Base-by-base conservation (phyloP, 73 alveolate species). In the Paramecium tetraurelia region DNA sequence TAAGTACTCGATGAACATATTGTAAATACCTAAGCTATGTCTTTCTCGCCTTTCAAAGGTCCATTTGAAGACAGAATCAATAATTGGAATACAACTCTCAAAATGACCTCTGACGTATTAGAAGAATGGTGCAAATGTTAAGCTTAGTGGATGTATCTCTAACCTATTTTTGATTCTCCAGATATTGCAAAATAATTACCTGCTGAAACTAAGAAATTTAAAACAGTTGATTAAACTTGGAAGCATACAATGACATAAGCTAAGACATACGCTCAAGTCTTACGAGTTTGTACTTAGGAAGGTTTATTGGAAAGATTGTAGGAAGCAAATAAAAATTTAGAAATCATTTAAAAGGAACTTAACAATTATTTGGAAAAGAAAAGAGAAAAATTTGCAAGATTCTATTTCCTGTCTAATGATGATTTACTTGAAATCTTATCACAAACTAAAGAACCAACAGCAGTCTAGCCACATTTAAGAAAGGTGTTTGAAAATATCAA, bases 121-220 rank as follows among this genome's bases (percentile, higher is more conserved):
- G 99, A 99, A 92, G 99, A 99, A 93, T 99, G 99, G 99, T 93
- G 95, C 71, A 96, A 97, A 95, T 96, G 99, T 93, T 98, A 99
- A 85, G 98, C 99, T 40, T 88, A 98, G 86, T 98, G 99, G 99
- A 96, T 97, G 98, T 98, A 98, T 93, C 93, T 98, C 48, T 97
- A 98, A 72, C 99, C 99, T n/a, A 98, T 97, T 92, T 97, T 97
- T 92, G 99, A 98, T 86, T 95, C 99, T 16, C 99, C 99, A 9
- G 99, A 98, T 93, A 98, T 98, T 44, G 97, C 98, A 80, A 98
- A 98, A 70, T 95, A 97, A 85, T 96, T 98, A 14, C 99, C 99
- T 2, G 96, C 97, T 86, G 99, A 98, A 93, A 97, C 97, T 83
- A 96, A 97, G 59, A 97, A 97, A 87, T 98, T 98, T 86, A 98